Evolutionary conservation across 805 yeast genomes (phyloP), one percentile per base, ranked within the genome.

Genomic region (Myxozyma melibiosi): DNA sequence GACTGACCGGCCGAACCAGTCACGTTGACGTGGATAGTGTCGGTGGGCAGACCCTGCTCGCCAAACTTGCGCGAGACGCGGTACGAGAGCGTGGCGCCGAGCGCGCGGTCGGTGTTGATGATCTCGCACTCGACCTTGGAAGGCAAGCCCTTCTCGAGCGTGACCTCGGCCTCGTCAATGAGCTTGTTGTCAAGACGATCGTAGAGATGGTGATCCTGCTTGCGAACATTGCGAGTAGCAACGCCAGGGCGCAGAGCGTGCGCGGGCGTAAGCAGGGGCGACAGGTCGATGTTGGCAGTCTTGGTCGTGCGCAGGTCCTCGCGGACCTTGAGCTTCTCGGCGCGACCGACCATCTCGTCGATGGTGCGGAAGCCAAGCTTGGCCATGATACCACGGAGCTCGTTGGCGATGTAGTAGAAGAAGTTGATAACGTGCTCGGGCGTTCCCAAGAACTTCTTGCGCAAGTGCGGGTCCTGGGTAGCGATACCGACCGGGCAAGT

Each of bases 401-500:
- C 99, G 68, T 90, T 89, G 55, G 97, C 85, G 72, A 92, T 79
- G 76, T 91, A 94, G 79, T 86, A 92, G 81, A 94, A 94, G 80
- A 92, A 94, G 80, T 92, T 92, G 75, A 92, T 91, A 57, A 92
- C 98, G 71, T 92, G 97, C 76, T 92, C 99, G 51, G 99, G 99
- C 49, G 97, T 91, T 70, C 99, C 99, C 68, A 82, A 80, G 76
- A 92, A 92, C 75, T 92, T 94, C 75, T 83, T 83, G 76, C 99
- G 84, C 66, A 92, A 80, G 65, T 84, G 89, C 18, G 97, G 97
- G 73, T 92, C 98, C 75, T 94, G 99, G 30, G 99, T 92, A 44
- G 99, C 99, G 77, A 92, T 88, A 76, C 99, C 99, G 48, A 92
- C 99, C 28, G 99, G 97, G 75, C 99, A 92, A 38, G 96, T 83